A percentile compares a stretch with the other conserved stretches of the same genome.
phyloP scores from a whole-genome alignment of 2,329 filamentous ascomycete genomes.

The Pseudogymnoascus sp. region DNA sequence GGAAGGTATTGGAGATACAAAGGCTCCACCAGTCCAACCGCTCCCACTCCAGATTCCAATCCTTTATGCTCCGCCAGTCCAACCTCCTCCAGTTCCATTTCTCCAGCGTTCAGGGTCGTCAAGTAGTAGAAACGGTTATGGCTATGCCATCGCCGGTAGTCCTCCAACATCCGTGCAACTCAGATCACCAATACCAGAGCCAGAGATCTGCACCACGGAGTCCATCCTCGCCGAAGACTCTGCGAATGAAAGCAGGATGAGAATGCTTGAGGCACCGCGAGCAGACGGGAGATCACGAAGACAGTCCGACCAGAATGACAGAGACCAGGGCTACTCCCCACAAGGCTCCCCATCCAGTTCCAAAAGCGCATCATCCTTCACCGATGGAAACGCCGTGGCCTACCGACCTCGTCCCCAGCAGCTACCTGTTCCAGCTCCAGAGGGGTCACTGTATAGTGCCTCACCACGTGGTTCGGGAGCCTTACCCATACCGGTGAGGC shows the following conservation, averaged over 20 bases:
- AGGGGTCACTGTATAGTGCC: neutral
- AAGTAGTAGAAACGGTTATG: neutral
- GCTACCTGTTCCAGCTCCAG: neutral
- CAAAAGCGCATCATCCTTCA: neutral
- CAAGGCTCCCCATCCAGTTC: neutral
- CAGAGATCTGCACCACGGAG: conserved; percentile 9
- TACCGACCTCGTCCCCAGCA: neutral
- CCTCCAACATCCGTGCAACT: neutral
- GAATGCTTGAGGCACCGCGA: neutral
- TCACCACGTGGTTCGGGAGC: conserved; percentile 1
- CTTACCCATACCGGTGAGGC: neutral
- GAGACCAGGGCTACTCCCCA: neutral
- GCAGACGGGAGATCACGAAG: neutral
- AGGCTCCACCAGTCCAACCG: neutral
- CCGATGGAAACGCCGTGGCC: neutral
- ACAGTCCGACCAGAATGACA: neutral
- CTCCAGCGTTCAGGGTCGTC: neutral
- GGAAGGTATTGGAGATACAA: neutral
- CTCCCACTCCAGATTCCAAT: neutral
- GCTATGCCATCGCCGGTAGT: neutral
- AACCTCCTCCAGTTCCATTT: neutral
- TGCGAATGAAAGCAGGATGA: conserved; percentile 2
- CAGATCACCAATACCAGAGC: conserved; percentile 6
- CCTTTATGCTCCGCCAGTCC: neutral
- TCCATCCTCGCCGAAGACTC: conserved; percentile 6